Base-by-base conservation (phyloP, 371 early-diverging fungal genomes). In the Mortierella sp. region DNA sequence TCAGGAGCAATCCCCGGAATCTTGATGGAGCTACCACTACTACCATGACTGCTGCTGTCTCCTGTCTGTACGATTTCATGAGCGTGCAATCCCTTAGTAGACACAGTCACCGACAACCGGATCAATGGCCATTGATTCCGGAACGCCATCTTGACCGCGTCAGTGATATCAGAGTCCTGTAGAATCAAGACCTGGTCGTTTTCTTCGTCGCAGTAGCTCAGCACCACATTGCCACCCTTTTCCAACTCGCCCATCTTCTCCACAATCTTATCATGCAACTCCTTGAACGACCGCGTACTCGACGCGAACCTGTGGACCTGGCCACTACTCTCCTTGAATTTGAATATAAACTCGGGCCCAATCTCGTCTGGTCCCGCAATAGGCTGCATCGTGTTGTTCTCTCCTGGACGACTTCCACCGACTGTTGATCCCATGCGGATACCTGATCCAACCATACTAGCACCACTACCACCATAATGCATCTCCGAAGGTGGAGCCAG, bases 151-250 rank as follows among this genome's bases (percentile, higher is more conserved):
- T 81, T 79, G 1, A 94, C 91, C 9, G 92, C 94, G 57, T 93
- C 93, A 11, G 80, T 79, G 51, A 95, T 72, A 64, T 95, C 94
- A 1, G 83, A 79, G 43, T 90, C 89, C 39, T 79, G 78, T 24
- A 83, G 72, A 49, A 95, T 68, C 46, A 86, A 64, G 19, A 95
- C 89, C 42, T 84, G 81, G 72, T 95, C 95, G 47, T 86, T 87
- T 34, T 95, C 95, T 44, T 94, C 93, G 72, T 95, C 95, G 21
- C 89, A 76, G 61, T 94, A 95, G 34, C 83, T 84, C 56, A 94
- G 57, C 19, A 80, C 84, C n/a, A 71, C 64, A 43, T 78, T 64
- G n/a, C 47, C 43, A 53, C 79, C 76, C 7, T 70, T 70, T 49
- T 84, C 82, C 37, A 67, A 53, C 41, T 79, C 78, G 19, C 86